Percentiles rank a stretch among this genome's conserved stretches.
Conservation (phyloP, 2,329 filamentous ascomycete genomes). For the Penicillium sp. region DNA sequence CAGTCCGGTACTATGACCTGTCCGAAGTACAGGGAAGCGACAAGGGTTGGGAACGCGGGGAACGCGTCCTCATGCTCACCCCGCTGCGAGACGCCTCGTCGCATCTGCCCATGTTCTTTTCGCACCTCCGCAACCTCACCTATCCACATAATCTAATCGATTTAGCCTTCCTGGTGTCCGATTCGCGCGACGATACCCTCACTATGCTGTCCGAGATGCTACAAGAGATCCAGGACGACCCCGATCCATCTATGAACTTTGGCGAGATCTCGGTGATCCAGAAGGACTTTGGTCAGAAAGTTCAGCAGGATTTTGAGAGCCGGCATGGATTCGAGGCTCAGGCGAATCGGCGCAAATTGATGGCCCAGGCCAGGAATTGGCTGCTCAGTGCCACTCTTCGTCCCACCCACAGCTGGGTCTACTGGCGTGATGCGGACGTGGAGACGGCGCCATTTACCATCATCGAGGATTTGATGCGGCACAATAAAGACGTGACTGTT, state of each 20-base stretch:
- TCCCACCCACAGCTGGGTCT: slow-evolving; percentile 97
- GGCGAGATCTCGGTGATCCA: slow-evolving; percentile 97
- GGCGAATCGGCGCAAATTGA: slow-evolving; percentile 85
- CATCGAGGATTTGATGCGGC: slow-evolving; percentile 93
- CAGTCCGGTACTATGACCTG: slow-evolving; percentile 94
- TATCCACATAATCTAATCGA: slow-evolving; percentile 97
- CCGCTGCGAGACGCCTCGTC: slow-evolving; percentile 87
- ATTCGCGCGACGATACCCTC: slow-evolving; percentile 90
- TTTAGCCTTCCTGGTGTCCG: slow-evolving; percentile 91
- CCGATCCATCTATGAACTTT: slow-evolving; percentile 74
- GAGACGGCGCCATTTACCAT: slow-evolving; percentile 97
- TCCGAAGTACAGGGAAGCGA: slow-evolving; percentile 85
- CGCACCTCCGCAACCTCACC: slow-evolving; percentile 91
- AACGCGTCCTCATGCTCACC: slow-evolving; percentile 90
- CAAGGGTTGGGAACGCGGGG: slow-evolving; percentile 91
- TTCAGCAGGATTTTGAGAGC: slow-evolving; percentile 95
- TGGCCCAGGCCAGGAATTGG: slow-evolving; percentile 98
- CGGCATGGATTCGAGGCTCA: slow-evolving; percentile 96
- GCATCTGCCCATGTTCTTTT: slow-evolving; percentile 96
- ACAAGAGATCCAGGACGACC: slow-evolving; percentile 70
- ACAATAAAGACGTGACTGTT: slow-evolving; percentile 98
- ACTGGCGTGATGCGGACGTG: slow-evolving; percentile 98
- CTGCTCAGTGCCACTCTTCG: slow-evolving; percentile 84
- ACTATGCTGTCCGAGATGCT: slow-evolving; percentile 68
- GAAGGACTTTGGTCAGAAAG: slow-evolving; percentile 97